phyloP scores from a whole-genome alignment of 2,329 filamentous ascomycete species.

The Alternaria longipes region DNA sequence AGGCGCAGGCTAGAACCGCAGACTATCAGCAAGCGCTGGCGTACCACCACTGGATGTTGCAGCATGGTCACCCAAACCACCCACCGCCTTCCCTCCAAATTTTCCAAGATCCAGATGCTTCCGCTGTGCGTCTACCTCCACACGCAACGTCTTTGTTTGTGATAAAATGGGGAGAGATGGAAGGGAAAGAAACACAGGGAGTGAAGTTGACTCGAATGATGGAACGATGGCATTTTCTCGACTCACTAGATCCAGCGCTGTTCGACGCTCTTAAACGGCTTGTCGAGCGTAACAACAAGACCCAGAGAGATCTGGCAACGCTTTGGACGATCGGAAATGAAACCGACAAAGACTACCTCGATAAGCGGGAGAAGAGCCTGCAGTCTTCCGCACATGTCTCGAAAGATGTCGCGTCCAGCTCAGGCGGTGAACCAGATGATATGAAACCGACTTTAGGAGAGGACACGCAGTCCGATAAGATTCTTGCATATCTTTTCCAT shows the following conservation, averaged over 20 bases:
- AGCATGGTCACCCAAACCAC: too few species aligned
- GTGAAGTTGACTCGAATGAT: fast-evolving
- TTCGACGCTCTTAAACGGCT: slow-evolving; percentile 13
- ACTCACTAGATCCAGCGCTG: slow-evolving; percentile 9
- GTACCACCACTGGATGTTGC: too few species aligned
- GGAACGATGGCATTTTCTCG: slow-evolving; percentile 6
- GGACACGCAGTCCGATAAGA: not conserved
- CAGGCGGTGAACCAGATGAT: not conserved
- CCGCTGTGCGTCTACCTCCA: too few species aligned
- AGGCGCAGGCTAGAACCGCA: too few species aligned
- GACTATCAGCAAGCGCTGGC: too few species aligned
- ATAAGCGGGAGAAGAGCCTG: too few species aligned
- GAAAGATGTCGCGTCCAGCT: not conserved
- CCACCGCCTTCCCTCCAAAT: too few species aligned
- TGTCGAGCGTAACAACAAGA: not conserved
- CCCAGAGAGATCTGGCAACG: too few species aligned
- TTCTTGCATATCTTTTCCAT: slow-evolving; percentile 22
- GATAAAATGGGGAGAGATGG: not conserved
- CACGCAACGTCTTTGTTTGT: not conserved
- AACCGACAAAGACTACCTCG: too few species aligned
- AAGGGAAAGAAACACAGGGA: not conserved
- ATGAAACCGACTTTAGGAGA: not conserved
- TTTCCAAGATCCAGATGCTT: too few species aligned
- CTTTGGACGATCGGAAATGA: not conserved
- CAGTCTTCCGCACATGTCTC: not conserved